Evolutionary conservation across 208 protist genomes (phyloP).

Genomic region (Zelonia costaricensis): DNA sequence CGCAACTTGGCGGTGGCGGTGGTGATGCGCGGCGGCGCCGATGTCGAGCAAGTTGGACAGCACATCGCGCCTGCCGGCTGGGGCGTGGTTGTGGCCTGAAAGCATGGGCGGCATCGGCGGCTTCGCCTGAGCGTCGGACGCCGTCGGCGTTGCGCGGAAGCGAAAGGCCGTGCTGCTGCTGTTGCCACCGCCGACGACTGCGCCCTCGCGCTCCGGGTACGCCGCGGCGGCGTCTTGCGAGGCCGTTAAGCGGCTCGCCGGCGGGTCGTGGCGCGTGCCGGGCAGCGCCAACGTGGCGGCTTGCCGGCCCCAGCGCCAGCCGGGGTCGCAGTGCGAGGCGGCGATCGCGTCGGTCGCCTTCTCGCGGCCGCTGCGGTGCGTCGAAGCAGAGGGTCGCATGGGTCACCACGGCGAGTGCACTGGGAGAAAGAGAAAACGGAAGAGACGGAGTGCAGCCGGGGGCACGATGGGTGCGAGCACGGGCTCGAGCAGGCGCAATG

Average conservation of each 20-base stretch:
- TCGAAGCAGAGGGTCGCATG: conserved; percentile 10
- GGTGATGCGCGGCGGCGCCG: neutral
- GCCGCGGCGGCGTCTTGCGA: neutral
- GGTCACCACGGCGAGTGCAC: too few relatives aligned
- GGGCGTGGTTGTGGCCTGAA: neutral
- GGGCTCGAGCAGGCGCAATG: too few relatives aligned
- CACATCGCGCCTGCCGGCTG: neutral
- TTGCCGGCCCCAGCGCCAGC: conserved; percentile 3
- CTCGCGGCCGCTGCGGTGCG: neutral
- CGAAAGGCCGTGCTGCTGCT: neutral
- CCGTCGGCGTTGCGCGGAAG: conserved; percentile 9
- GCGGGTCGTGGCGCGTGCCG: neutral
- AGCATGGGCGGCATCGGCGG: neutral
- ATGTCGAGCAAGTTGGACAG: neutral
- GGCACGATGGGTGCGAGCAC: too few relatives aligned
- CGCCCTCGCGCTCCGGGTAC: neutral
- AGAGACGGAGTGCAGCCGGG: too few relatives aligned
- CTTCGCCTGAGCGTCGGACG: neutral
- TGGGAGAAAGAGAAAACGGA: too few relatives aligned
- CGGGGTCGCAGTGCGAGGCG: neutral
- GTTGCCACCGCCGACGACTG: too few relatives aligned
- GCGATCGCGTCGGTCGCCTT: neutral
- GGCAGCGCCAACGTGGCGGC: neutral
- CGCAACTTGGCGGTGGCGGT: neutral
- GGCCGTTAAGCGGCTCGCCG: neutral